Evolutionary conservation across 1,284 basidiomycete species (phyloP), one percentile per base, ranked within the genome.

Genomic region (Prillingera fragicola): DNA sequence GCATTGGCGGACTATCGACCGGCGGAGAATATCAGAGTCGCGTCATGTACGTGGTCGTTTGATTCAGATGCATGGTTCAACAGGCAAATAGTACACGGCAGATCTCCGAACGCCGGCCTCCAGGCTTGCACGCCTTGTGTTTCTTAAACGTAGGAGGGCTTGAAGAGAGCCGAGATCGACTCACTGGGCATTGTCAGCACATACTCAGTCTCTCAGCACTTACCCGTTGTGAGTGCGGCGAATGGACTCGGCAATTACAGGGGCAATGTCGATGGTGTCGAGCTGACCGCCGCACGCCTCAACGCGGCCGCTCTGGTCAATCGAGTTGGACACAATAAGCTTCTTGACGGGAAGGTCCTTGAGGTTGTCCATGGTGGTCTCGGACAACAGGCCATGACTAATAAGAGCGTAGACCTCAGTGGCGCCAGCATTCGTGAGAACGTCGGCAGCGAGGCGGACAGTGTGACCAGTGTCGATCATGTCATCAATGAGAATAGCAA

Each of bases 401-500:
- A 96, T 83, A 41, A 97, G 72, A 3, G 88, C 92, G 65, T 94
- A 85, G 15, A 96, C 83, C 29, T 83, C 80, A 61, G 80, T 84
- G 2, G 91, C 94, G 24, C 95, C 94, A 45, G 86, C 85, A 55
- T 92, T 87, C 48, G 82, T 77, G 50, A 98, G 74, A 4, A 90
- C 87, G 42, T 82, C 82, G 10, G 83, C 85, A 22, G 94, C 94
- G 14, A 96, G 75, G 10, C 81, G 75, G 19, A 98, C 78, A 2
- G 95, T 98, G 48, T 78, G 79, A 2, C 92, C 94, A 5, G 89
- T 91, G 70, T 98, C 95, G 64, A 96, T 85, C 90, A 98, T 97
- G 67, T 98, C 94, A 69, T 98, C 94, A 23, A 98, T 85, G 38
- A 98, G 77, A 61, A 98, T 94, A 23, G 88, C 91, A 40, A 84